Percentiles rank a stretch among this genome's conserved stretches.
phyloP scores from a whole-genome alignment of 2,329 filamentous ascomycete species.

The Mollisia scopiformis region DNA sequence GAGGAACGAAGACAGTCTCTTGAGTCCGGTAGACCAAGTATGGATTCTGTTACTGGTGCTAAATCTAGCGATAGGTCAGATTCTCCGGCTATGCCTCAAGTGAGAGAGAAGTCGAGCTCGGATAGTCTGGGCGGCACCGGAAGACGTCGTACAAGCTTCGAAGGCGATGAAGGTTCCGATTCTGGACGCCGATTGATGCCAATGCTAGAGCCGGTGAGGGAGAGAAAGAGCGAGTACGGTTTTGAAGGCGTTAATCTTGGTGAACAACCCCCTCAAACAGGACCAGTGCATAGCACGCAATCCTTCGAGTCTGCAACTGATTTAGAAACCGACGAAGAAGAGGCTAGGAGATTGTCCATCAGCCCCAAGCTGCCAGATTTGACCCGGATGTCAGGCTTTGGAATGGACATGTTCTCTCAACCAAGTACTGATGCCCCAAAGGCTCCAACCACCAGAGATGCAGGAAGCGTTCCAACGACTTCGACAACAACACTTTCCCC shows the following conservation, averaged over 20 bases:
- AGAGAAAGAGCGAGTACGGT: slow-evolving; percentile 62
- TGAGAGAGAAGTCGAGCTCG: slow-evolving; percentile 28
- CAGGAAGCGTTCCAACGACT: slow-evolving; percentile 7
- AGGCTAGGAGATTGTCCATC: slow-evolving; percentile 41
- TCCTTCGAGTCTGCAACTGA: neutral
- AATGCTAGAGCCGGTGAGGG: slow-evolving; percentile 55
- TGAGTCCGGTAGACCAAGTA: slow-evolving; percentile 59
- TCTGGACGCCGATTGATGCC: slow-evolving; percentile 42
- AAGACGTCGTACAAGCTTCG: slow-evolving; percentile 24
- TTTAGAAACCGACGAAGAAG: slow-evolving; percentile 20
- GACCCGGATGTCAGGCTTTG: slow-evolving; percentile 62
- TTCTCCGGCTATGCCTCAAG: slow-evolving; percentile 25
- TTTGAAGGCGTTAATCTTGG: slow-evolving; percentile 45
- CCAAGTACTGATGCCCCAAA: slow-evolving; percentile 18
- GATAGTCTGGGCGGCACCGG: slow-evolving; percentile 25
- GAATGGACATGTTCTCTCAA: slow-evolving; percentile 57
- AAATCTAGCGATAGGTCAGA: slow-evolving; percentile 30
- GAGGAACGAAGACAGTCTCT: slow-evolving; percentile 64
- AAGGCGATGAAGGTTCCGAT: slow-evolving; percentile 40
- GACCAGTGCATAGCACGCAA: neutral
- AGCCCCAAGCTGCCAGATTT: slow-evolving; percentile 63
- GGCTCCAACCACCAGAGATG: slow-evolving; percentile 9
- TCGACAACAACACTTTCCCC: slow-evolving; percentile 4
- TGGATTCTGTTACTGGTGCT: slow-evolving; percentile 47
- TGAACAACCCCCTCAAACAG: slow-evolving; percentile 13